Evolutionary conservation across 257 asterid genomes (phyloP).

Genomic region (Paulownia fortunei): DNA sequence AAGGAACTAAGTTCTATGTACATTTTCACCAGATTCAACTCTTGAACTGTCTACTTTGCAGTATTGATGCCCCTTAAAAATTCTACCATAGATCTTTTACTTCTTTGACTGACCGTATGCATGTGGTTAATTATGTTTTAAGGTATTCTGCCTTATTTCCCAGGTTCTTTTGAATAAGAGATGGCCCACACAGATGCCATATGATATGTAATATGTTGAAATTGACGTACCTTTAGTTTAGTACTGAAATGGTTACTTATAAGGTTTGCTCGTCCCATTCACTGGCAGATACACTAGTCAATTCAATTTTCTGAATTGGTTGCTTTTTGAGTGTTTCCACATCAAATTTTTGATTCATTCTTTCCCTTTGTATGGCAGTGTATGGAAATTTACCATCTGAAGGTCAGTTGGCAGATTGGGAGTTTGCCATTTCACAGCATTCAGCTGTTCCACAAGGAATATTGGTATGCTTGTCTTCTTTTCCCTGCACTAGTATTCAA

Average conservation of each 20-base stretch:
- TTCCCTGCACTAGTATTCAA: conserved; percentile 30
- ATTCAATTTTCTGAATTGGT: background rate
- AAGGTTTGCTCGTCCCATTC: background rate
- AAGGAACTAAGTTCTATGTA: background rate
- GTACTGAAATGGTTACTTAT: background rate
- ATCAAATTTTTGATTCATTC: background rate
- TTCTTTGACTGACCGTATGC: background rate
- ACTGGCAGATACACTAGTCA: background rate
- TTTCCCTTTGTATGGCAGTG: conserved; percentile 56
- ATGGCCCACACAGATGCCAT: background rate
- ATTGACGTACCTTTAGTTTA: background rate
- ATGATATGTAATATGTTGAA: background rate
- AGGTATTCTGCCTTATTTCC: background rate
- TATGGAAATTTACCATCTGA: conserved; percentile 92
- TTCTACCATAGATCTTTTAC: background rate
- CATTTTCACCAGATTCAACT: background rate
- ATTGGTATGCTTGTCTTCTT: conserved; percentile 47
- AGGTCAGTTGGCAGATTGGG: conserved; percentile 91
- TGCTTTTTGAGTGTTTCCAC: background rate
- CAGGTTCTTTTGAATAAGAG: background rate
- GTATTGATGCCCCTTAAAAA: background rate
- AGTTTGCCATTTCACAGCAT: conserved; percentile 90
- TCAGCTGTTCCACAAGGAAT: conserved; percentile 51
- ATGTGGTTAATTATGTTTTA: background rate
- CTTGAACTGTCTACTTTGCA: background rate